Evolutionary conservation across 257 asterid species (phyloP), one percentile per base, ranked within the genome.

Genomic region (Ballota nigra): DNA sequence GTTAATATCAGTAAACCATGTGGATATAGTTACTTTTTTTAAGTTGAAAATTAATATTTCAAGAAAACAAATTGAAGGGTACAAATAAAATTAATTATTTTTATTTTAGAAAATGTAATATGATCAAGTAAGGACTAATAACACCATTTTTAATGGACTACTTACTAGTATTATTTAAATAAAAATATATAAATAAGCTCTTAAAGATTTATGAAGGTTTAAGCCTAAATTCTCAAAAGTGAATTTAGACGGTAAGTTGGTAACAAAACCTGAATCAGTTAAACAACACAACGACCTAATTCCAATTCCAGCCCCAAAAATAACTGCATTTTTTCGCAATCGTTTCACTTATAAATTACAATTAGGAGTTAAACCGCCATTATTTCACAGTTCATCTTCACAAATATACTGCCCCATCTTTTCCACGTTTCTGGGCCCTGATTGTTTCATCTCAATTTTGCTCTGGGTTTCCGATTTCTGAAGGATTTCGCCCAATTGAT

Each of bases 321-420:
- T n/a, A 47, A 47, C 55, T 10, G 23, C 22, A 47, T 6, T 1
- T 26, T 47, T 47, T 47, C n/a, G 53, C 53, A 45, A 4, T 45
- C 20, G 53, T 4, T 47, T n/a, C 55, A 47, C 20, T n/a, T 16
- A n/a, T 47, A 47, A n/a, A 47, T 16, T 47, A 8, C 20, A 1
- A 2, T 41, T 41, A 11, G 18, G 2, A 13, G 55, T 47, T 47
- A 4, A 47, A 47, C 20, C 0, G 22, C 55, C 6, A 43, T 43
- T n/a, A 0, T 45, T 45, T 15, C 62, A 38, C 19, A 49, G 62
- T 40, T 64, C 63, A 65, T 55, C 63, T 75, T 67, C 70, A 68
- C n/a, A n/a, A n/a, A n/a, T 10, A 4, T 13, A 22, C 64, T 47
- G 70, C 49, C 75, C 79, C 70, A 58, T 69, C 38, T 31, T 59